Percentiles rank a stretch among this genome's conserved stretches.
These are phyloP conservation scores for Dichotomopilus funicola DNA, from an alignment of 2,329 filamentous ascomycete species.

Conservation along the genomic window DNA sequence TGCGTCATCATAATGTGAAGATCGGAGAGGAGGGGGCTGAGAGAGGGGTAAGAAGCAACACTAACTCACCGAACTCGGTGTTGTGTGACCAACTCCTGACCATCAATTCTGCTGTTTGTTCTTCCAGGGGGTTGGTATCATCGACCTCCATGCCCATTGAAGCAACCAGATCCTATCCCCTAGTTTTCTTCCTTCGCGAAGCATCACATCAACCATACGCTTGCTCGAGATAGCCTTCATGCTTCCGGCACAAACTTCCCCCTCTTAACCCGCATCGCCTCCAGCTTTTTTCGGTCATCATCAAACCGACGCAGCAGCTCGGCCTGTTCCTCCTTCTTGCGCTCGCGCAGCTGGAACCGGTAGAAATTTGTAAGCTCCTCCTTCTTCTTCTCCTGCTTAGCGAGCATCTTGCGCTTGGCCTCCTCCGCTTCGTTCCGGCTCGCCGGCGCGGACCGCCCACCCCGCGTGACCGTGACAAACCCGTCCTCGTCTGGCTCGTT, in stretches of 20 bases:
- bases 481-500: slow-evolving; percentile 89
- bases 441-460: slow-evolving; percentile 67
- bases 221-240: slow-evolving; percentile 22
- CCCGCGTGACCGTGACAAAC: slow-evolving; percentile 84
- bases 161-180: not conserved
- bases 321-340: slow-evolving; percentile 66
- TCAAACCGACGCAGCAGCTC: slow-evolving; percentile 67
- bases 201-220: not conserved
- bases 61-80: slow-evolving; percentile 15
- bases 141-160: not conserved
- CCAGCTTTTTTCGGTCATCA: slow-evolving; percentile 65
- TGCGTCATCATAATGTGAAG: slow-evolving; percentile 30
- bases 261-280: slow-evolving; percentile 62
- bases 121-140: not conserved
- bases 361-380: slow-evolving; percentile 69
- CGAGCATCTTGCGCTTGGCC: slow-evolving; percentile 51
- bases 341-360: slow-evolving; percentile 74
- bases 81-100: not conserved
- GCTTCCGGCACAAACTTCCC: slow-evolving; percentile 52
- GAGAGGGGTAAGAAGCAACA: not conserved
- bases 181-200: too few relatives aligned
- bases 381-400: slow-evolving; percentile 57
- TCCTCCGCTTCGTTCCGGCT: slow-evolving; percentile 64
- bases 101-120: too few relatives aligned
- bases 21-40: not conserved